Conservation (phyloP, 768 basidiomycete genomes). For the Nevesoporus exiguus region DNA sequence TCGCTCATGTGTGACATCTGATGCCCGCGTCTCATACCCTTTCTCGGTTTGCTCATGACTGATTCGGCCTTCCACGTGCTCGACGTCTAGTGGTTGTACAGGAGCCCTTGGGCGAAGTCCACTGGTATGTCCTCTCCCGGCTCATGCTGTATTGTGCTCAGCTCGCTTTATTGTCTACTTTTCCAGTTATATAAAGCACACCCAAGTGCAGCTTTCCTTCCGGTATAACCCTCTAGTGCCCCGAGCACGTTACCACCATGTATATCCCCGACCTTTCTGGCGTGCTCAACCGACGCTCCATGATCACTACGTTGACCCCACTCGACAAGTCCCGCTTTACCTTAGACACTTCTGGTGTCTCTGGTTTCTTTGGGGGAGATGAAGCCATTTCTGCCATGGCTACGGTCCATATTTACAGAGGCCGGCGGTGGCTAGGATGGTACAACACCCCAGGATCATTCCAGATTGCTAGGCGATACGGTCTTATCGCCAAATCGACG, state of each 20-base stretch:
- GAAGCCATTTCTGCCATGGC: conserved; percentile 32
- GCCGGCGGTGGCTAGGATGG: conserved; percentile 29
- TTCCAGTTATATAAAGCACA: neutral
- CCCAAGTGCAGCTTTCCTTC: neutral
- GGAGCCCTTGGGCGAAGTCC: neutral
- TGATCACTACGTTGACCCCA: neutral
- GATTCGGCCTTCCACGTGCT: neutral
- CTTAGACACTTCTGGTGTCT: conserved; percentile 27
- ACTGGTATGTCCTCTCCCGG: neutral
- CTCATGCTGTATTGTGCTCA: neutral
- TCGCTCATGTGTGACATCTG: neutral
- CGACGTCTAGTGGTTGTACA: neutral
- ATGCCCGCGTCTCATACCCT: no score
- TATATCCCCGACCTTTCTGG: neutral
- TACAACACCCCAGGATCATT: conserved; percentile 35
- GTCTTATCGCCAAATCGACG: conserved; percentile 16
- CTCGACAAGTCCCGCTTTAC: conserved; percentile 2
- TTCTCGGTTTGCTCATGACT: neutral
- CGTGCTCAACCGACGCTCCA: neutral
- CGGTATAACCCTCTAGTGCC: neutral
- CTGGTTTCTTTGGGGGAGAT: conserved; percentile 32
- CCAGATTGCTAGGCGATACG: conserved; percentile 25
- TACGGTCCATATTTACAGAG: conserved; percentile 26
- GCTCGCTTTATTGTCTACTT: neutral
- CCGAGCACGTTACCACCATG: neutral